phyloP scores from a whole-genome alignment of 2,329 filamentous ascomycete genomes.

The Chrysoporthe puriensis region DNA sequence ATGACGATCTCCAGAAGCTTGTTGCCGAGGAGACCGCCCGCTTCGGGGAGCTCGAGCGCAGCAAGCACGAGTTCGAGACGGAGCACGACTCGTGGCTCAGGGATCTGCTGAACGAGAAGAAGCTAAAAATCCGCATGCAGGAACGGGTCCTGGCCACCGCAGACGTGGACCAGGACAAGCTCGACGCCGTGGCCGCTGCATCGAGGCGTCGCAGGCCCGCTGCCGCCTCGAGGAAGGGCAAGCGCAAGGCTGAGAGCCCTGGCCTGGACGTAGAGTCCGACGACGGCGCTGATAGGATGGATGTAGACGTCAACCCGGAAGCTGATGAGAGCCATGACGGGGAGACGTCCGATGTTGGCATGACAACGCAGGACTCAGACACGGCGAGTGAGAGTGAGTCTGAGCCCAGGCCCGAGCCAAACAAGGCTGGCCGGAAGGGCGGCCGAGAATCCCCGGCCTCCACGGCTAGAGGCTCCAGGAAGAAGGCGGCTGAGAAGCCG shows the following conservation, averaged over 20 bases:
- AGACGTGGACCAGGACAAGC: constrained; percentile 35
- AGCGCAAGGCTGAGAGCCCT: constrained; percentile 23
- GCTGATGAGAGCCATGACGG: constrained; percentile 15
- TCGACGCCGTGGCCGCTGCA: constrained; percentile 6
- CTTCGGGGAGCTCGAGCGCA: constrained; percentile 66
- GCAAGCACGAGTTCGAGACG: constrained; percentile 69
- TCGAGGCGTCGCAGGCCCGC: constrained; percentile 2
- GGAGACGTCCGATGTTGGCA: constrained; percentile 10
- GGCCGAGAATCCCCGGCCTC: constrained; percentile 10
- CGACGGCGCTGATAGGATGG: constrained; percentile 18
- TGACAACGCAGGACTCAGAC: constrained; percentile 22
- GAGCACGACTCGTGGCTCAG: constrained; percentile 71
- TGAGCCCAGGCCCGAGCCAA: constrained; percentile 1
- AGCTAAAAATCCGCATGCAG: constrained; percentile 77
- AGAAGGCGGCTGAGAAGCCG: constrained; percentile 4
- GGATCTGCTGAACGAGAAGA: constrained; percentile 76
- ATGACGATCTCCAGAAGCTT: constrained; percentile 55
- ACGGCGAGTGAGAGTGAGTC: constrained; percentile 25
- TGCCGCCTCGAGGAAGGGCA: constrained; percentile 22
- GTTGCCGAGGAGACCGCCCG: constrained; percentile 64
- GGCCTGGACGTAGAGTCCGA: constrained; percentile 8
- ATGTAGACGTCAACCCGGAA: constrained; percentile 21
- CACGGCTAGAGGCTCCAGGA: constrained; percentile 4
- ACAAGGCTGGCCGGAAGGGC: constrained; percentile 16
- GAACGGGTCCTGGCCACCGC: constrained; percentile 60